These are phyloP conservation scores for Hypoxylon fragiforme DNA, from an alignment of 495 filamentous ascomycete genomes.

Conservation along the genomic window DNA sequence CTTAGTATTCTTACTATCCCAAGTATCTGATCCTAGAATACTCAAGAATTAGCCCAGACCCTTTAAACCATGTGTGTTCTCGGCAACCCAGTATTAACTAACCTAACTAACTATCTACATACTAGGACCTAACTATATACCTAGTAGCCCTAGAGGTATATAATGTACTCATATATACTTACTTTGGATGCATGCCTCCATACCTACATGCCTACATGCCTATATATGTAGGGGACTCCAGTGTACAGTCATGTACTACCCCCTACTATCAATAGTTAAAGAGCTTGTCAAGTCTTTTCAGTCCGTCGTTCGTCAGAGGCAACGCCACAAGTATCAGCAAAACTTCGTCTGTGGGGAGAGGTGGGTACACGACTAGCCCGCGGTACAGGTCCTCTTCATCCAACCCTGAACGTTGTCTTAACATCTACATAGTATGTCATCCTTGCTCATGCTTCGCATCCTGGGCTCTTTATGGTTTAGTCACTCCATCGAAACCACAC, in stretches of 20 bases:
- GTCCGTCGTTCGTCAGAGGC: conserved; percentile 9
- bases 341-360: conserved; percentile 27
- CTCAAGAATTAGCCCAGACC: no score
- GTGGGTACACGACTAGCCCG: conserved; percentile 23
- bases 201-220: not conserved
- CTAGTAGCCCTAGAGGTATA: no score
- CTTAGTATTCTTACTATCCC: no score
- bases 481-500: conserved; percentile 36
- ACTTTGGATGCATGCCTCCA: not conserved
- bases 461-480: conserved; percentile 40
- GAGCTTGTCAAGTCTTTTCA: not conserved
- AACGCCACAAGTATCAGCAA: conserved; percentile 20
- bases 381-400: conserved; percentile 22
- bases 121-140: no score
- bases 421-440: conserved; percentile 31
- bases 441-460: conserved; percentile 38
- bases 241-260: not conserved
- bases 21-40: no score
- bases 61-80: conserved; percentile 31
- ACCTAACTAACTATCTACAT: no score
- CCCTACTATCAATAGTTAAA: not conserved
- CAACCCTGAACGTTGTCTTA: conserved; percentile 24
- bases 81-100: conserved; percentile 24
- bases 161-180: no score
- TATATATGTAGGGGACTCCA: not conserved